A percentile compares a stretch with the other conserved stretches of the same genome.
Conservation (phyloP, 257 asterid genomes). For the Solanum sitiens region DNA sequence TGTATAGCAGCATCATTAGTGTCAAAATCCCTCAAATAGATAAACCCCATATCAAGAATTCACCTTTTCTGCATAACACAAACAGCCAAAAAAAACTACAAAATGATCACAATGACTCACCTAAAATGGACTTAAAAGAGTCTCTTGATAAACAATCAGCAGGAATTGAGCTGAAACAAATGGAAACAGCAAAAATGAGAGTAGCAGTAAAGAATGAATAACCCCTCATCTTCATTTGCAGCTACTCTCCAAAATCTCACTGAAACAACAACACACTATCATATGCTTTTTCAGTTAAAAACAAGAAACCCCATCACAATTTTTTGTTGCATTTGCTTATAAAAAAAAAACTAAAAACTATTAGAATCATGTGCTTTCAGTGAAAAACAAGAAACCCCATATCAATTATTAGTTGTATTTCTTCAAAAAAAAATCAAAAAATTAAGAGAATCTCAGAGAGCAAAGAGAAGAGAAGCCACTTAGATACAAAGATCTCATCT, state of each 20-base stretch:
- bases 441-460: slow-evolving; percentile 17
- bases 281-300: background rate
- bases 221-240: slow-evolving; percentile 23
- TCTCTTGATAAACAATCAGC: slow-evolving; percentile 38
- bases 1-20: background rate
- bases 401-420: background rate
- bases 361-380: slow-evolving; percentile 1
- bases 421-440: background rate
- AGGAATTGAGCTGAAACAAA: slow-evolving; percentile 20
- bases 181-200: slow-evolving; percentile 17
- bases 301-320: background rate
- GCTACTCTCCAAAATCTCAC: slow-evolving; percentile 35
- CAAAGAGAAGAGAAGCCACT: background rate
- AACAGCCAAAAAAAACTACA: background rate
- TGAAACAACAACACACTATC: slow-evolving; percentile 2
- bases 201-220: slow-evolving; percentile 9
- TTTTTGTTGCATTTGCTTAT: background rate
- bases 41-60: background rate
- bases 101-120: slow-evolving; percentile 19
- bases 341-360: background rate
- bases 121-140: slow-evolving; percentile 42
- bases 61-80: background rate
- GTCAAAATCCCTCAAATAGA: background rate
- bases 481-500: background rate
- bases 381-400: background rate